Evolutionary conservation across 768 basidiomycete species (phyloP), one percentile per base, ranked within the genome.

Genomic region (Inosperma sp.): DNA sequence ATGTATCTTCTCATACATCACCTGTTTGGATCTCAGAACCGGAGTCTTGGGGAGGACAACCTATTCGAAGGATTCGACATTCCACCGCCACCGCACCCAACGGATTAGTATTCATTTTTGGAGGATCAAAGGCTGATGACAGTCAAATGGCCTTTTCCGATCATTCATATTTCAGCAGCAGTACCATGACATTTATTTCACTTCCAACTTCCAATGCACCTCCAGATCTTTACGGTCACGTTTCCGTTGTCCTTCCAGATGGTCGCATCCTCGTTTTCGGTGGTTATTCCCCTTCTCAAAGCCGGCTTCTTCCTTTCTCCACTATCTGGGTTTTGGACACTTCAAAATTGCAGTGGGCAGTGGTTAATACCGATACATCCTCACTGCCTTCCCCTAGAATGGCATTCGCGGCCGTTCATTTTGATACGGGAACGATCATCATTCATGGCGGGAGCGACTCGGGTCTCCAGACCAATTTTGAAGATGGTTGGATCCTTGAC

Each of bases 51-150:
- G 81, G 70, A 4, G 68, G 67, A 26, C 76, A 93, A 62, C 91
- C 93, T 3, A 72, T 76, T 48, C 77, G 91, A 25, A 80, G 91
- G 39, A 83, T 88, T n/a, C 80, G 83, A 58, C 89, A 93, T 61
- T 76, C 86, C 7, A 66, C 86, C 5, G 73, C 78, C 7, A 73
- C 78, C 9, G 52, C 72, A 1, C 54, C 60, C 5, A 66, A 68
- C 6, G 83, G 82, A 5, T 68, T 71, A 37, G 72, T 89, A 9
- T 89, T 77, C 68, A 74, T 94, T 29, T 75, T 86, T 39, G 93
- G 93, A 3, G 93, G 93, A 7, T 78, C 86, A 66, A 83, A 77
- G 59, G 81, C 81, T n/a, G 93, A 95, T 64, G 88, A 81, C 10
- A 93, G 91, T 7, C 74, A 74, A 1, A 70, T 67, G 42, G 78